Evolutionary conservation across 2,329 filamentous ascomycete genomes (phyloP), one percentile per base, ranked within the genome.

Genomic region (Lojkania enalia): DNA sequence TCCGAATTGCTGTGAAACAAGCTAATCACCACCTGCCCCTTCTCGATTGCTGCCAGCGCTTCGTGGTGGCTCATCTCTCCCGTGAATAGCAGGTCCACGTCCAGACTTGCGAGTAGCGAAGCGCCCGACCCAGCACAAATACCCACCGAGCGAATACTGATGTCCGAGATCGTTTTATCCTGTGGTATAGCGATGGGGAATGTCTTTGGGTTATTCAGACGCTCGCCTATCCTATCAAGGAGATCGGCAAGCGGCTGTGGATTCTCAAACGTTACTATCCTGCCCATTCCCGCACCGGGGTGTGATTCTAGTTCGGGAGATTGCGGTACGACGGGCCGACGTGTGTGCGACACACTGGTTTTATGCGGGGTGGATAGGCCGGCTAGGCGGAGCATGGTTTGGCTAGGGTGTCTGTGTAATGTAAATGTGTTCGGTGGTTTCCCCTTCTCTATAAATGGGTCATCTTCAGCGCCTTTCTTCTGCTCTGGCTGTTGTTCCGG

Each of bases 1-100:
- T 99, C 94, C 0, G 88, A 94, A 69, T 97, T 97, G 58, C 87
- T 92, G 69, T 99, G 94, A 60, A 96, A 95, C 36, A 95, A 78
- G 30, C 86, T 87, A 39, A 97, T 81, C 1, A 97, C 88, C 42
- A 84, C 86, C 52, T 85, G 85, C 1, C 91, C 91, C 46, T 85
- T 81, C 74, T 96, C 91, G 20, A 88, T 89, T 1, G 90, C 89
- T 29, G 87, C 83, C 46, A 99, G 79, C 2, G 92, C 90, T 52
- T 94, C 90, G 66, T 99, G 94, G 66, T 99, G 94, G 60, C 83
- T 88, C 77, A 97, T 82, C 74, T 99, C 94, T 1, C 94, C 94
- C 0, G 90, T 97, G 57, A 99, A 88, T 3, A 95, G 72, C 29
- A 97, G 70, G 61, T 96, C 90, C 0, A 90, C 89, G 31, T 77